Evolutionary conservation across 2,329 filamentous ascomycete species (phyloP), one percentile per base, ranked within the genome.

Genomic region (Furcasterigmium furcatum): DNA sequence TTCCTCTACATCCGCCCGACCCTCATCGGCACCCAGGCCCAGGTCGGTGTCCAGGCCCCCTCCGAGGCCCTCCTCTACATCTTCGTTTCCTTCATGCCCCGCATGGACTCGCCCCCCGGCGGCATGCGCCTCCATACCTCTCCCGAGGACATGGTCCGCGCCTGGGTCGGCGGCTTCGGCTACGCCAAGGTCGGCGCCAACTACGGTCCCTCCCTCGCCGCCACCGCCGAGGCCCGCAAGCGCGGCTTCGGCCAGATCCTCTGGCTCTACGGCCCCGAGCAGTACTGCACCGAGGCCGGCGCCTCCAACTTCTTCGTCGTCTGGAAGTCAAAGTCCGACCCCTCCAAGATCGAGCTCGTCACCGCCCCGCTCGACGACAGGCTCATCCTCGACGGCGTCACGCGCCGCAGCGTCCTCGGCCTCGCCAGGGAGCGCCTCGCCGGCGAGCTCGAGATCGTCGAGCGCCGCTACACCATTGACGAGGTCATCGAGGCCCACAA

Each of bases 131-230:
- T 95, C 38, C 80, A 92, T 60, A 92, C 91, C 0, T 88, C 81
- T 38, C 79, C 82, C 45, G 83, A 91, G 54, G 88, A 95, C 64
- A 88, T 85, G 73, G 84, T 95, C 47, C 85, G 91, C 53, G 91
- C 91, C 12, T 96, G 91, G 91, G 90, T 89, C 18, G 91, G 91
- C 50, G 91, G 92, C 9, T 95, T 95, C 64, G 91, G 91, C 1
- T 91, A 87, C 61, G 90, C 91, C 49, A 96, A 96, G 70, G 80
- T 96, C 27, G 91, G 91, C 45, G 91, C 91, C 50, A 96, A 96
- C 74, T 96, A 96, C 65, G 91, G 91, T 0, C 91, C 91, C 16
- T 85, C 81, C 18, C 76, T 96, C 44, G 75, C 89, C 44, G 88
- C 89, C 4, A 91, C 91, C 41, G 77, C 77, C 16, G 87, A 91